Percentiles rank a stretch among this genome's conserved stretches.
These are phyloP conservation scores for Haplosporangium sp. DNA, from an alignment of 371 early-diverging fungal genomes.

Conservation along the genomic window DNA sequence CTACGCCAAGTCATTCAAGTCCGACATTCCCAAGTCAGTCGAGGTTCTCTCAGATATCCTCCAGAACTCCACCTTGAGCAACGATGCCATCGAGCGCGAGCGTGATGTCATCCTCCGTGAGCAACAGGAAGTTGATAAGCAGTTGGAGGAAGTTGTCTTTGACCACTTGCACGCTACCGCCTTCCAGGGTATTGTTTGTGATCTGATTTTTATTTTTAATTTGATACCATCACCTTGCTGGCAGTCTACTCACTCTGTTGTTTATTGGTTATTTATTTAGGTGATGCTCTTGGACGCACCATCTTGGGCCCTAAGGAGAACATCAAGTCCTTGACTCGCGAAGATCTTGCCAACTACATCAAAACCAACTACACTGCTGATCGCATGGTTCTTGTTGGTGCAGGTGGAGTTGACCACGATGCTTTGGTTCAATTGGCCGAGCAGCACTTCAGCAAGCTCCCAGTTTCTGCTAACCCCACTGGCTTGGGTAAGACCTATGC, in stretches of 20 bases:
- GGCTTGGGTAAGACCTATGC: conserved; percentile 63
- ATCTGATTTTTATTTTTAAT: too few species aligned
- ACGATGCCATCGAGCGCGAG: conserved; percentile 91
- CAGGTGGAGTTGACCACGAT: conserved; percentile 96
- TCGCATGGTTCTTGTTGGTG: conserved; percentile 94
- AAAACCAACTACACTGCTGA: conserved; percentile 94
- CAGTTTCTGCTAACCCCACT: conserved; percentile 59
- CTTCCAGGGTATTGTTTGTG: conserved; percentile 82
- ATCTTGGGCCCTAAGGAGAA: conserved; percentile 95
- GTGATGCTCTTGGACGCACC: conserved; percentile 90
- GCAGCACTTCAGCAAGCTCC: conserved; percentile 87
- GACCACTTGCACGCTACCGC: conserved; percentile 96
- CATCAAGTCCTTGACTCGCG: conserved; percentile 86
- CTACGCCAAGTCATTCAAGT: conserved; percentile 93
- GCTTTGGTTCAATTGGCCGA: conserved; percentile 91
- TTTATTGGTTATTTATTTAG: conserved; percentile 13
- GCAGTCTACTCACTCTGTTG: background rate
- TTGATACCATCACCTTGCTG: conserved; percentile 53
- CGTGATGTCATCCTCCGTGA: conserved; percentile 96
- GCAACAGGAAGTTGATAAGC: conserved; percentile 95
- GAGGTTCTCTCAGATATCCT: conserved; percentile 96
- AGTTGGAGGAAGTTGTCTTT: conserved; percentile 96
- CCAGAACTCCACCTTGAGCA: conserved; percentile 88
- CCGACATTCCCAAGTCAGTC: conserved; percentile 89
- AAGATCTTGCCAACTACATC: conserved; percentile 89